Base-by-base conservation (phyloP, 164 flowering plant species). In the Chimonanthus praecox region DNA sequence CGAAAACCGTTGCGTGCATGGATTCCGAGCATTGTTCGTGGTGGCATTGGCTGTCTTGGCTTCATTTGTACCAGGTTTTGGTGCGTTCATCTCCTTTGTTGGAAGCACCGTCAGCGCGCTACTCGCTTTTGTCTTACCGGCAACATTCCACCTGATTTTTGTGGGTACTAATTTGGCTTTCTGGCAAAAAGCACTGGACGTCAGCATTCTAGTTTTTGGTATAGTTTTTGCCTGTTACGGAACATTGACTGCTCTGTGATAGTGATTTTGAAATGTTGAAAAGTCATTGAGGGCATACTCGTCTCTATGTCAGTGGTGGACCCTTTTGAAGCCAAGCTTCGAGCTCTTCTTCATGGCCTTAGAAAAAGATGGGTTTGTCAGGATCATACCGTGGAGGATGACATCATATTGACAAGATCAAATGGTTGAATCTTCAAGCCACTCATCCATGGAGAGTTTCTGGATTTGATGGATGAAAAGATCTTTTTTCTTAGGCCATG, bases 71-170 rank as follows among this genome's bases (percentile, higher is more conserved):
- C 83, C 83, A 0, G 80, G 76, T 4, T 81, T 81, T 68, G 80
- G 83, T 10, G 67, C 62, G 47, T 70, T 78, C 43, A 74, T 78
- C 72, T 78, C 83, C 2, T 60, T 81, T 21, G 81, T 81, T 13
- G 83, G 83, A 11, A 78, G 83, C 77, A 81, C 83, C 1, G 71
- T 78, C 1, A 78, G 81, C 18, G 81, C 78, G 16, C 20, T 79
- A 65, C 81, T 79, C 46, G 64, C 81, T 11, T 79, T 75, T 49
- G 76, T 79, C 10, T 58, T 79, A 44, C 81, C 81, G 0, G 70
- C 78, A 1, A 21, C 13, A 47, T 69, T 72, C 68, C 81, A 79
- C 70, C 66, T 79, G 10, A 58, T 67, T 8, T 46, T 79, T 11
- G 44, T 72, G 65, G 75, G 75, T 2, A 44, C 71, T 4, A 62